Base-by-base conservation (phyloP, 176 grass and related monocot species). In the Oryza coarctata region DNA sequence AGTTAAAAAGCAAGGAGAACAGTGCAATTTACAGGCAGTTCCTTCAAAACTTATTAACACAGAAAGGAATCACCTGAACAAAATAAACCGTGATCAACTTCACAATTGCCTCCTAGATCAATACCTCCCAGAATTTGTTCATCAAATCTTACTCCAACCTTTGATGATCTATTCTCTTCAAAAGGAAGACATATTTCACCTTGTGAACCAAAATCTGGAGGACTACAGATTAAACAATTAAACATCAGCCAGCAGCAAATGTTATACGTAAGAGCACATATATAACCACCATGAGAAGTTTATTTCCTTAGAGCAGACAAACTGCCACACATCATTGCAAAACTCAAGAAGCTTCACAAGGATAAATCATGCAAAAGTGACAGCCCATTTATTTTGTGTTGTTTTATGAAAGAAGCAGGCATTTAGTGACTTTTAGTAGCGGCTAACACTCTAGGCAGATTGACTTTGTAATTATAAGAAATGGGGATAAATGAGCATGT, bases 51-150 rank as follows among this genome's bases (percentile, higher is more conserved):
- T 65, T 47, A 75, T 47, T 0, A 75, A 50, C 22, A 75, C 70
- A 76, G 4, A 43, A 81, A 88, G 35, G 80, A 88, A 82, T 87
- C 82, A 98, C 96, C 92, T 77, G 96, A 62, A 81, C 96, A 98
- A 86, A 98, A 98, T 66, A 98, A 90, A 68, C 96, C 96, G 86
- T 95, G 96, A 82, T 91, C 80, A 91, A 93, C 84, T 89, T 98
- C 96, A 73, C 96, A 98, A 80, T 86, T 79, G 76, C 96, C 96
- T 73, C 96, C 96, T 84, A 98, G 90, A 92, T 98, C 90, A 79
- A 86, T 91, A 80, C 92, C 92, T 78, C 94, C 95, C 22, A 69
- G 85, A 81, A 98, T 87, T 87, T 93, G 84, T 45, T 95, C 88
- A 72, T 98, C 93, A 76, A 98, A 98, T 86, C 93, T 90, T 50